phyloP scores from a whole-genome alignment of 2,329 filamentous ascomycete species.

The Colletotrichum gloeosporioides region DNA sequence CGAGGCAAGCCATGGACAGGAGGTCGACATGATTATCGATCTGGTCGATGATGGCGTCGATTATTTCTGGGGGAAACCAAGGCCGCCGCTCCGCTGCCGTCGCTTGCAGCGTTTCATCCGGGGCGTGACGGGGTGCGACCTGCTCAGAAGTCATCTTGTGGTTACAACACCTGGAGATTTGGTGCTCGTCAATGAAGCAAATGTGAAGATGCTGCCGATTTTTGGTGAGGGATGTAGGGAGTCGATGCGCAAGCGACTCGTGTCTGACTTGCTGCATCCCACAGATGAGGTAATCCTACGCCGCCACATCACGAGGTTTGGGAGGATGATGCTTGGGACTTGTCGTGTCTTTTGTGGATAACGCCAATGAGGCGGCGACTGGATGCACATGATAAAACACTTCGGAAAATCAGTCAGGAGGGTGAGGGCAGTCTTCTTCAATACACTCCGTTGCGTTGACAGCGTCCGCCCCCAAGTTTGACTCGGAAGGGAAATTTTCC shows the following conservation, averaged over 20 bases:
- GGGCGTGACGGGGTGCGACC: not conserved
- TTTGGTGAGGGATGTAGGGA: not conserved
- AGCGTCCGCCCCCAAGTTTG: too few relatives aligned
- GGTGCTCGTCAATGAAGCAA: not conserved
- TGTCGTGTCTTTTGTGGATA: not conserved
- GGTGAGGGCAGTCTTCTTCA: not conserved
- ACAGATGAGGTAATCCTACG: not conserved
- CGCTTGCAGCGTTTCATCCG: not conserved
- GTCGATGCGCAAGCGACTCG: not conserved
- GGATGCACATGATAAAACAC: not conserved
- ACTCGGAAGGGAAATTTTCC: too few relatives aligned
- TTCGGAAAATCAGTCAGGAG: accelerated
- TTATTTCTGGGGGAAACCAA: not conserved
- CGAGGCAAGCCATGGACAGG: not conserved
- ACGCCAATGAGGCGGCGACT: not conserved
- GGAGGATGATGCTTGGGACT: not conserved
- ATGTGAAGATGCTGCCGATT: not conserved
- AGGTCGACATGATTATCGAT: not conserved
- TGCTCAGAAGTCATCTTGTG: not conserved
- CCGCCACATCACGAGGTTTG: not conserved
- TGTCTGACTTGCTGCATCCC: not conserved
- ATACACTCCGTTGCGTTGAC: too few relatives aligned
- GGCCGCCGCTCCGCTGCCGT: not conserved
- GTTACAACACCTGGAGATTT: not conserved
- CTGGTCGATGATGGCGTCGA: not conserved